Evolutionary conservation across 2,329 filamentous ascomycete species (phyloP).

Genomic region (Sporothrix luriei): DNA sequence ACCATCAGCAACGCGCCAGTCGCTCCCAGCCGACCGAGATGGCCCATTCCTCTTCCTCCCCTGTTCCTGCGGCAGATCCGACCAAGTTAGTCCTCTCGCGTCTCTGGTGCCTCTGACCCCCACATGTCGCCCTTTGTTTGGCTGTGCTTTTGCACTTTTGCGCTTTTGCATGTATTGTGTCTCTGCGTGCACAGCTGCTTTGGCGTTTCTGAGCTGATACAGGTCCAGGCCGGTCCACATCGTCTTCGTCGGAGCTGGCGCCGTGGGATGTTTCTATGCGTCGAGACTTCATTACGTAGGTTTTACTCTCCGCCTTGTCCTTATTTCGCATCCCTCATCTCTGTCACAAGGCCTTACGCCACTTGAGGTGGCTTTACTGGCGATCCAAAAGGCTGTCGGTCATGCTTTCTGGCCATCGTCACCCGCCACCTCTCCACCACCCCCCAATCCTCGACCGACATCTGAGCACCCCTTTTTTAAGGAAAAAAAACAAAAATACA

Average conservation of each 20-base stretch:
- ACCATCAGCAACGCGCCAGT: neutral
- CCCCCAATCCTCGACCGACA: conserved; percentile 2
- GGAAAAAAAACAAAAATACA: too few species aligned
- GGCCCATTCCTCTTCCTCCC: conserved; percentile 28
- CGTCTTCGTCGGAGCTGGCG: conserved; percentile 70
- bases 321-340: too few species aligned
- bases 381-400: neutral
- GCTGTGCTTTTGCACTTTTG: neutral
- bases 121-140: neutral
- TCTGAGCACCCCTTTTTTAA: neutral
- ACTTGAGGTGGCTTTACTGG: neutral
- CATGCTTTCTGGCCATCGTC: neutral
- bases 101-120: neutral
- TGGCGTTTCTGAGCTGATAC: conserved; percentile 20
- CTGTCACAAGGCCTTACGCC: neutral
- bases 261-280: conserved; percentile 73
- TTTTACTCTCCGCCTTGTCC: neutral
- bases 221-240: conserved; percentile 55
- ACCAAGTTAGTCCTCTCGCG: conserved; percentile 23
- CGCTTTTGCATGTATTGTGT: neutral
- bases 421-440: neutral
- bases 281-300: conserved; percentile 65
- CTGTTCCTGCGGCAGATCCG: conserved; percentile 29
- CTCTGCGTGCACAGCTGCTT: neutral
- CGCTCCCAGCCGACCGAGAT: conserved; percentile 25